A percentile compares a stretch with the other conserved stretches of the same genome.
phyloP scores from a whole-genome alignment of 2,329 filamentous ascomycete genomes.

The Claviceps paspali region DNA sequence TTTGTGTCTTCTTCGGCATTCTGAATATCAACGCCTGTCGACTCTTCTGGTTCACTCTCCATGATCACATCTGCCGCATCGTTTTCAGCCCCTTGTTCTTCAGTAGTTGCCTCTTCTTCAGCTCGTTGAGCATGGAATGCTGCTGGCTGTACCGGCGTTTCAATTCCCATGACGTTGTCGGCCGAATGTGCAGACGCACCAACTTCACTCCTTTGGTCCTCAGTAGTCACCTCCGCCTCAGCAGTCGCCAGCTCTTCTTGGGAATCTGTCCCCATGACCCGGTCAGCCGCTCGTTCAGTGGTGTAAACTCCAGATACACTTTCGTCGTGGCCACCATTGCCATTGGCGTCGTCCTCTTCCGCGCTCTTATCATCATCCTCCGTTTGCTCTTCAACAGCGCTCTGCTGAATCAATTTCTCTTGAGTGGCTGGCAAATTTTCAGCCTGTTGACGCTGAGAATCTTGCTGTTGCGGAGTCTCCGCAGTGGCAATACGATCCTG shows the following conservation, averaged over 20 bases:
- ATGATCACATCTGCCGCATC: background rate
- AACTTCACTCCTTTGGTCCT: background rate
- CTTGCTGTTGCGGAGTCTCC: background rate
- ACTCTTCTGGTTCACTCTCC: background rate
- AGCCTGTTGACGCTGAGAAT: background rate
- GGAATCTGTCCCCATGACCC: background rate
- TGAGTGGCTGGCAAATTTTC: background rate
- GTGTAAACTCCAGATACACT: background rate
- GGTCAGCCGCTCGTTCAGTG: background rate
- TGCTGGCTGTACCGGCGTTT: background rate
- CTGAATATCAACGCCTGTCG: background rate
- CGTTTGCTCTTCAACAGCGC: background rate
- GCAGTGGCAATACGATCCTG: background rate
- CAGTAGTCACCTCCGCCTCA: background rate
- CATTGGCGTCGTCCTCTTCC: background rate
- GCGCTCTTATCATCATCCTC: background rate
- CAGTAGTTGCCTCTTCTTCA: background rate
- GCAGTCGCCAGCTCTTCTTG: background rate
- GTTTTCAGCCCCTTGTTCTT: background rate
- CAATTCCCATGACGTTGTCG: background rate
- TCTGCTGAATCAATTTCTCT: background rate
- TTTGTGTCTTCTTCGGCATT: background rate
- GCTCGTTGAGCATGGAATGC: background rate
- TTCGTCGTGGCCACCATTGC: background rate
- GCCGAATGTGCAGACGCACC: background rate